Percentiles rank a stretch among this genome's conserved stretches.
Conservation (phyloP, 805 yeast genomes). For the Saturnispora bothae region DNA sequence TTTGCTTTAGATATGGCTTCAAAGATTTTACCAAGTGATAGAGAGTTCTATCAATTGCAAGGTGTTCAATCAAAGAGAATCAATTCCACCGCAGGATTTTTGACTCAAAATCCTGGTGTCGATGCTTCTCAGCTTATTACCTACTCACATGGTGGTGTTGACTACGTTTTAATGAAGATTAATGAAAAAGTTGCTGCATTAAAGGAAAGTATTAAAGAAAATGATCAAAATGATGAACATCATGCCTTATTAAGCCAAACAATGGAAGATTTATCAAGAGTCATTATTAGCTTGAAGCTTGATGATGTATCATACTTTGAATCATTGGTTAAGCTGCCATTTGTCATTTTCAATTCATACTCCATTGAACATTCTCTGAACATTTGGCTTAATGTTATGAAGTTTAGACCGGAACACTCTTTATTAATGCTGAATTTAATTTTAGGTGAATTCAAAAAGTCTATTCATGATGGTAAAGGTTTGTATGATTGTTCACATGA, state of each 20-base stretch:
- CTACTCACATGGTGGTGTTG: slow-evolving; percentile 28
- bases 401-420: slow-evolving; percentile 51
- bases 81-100: slow-evolving; percentile 59
- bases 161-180: slow-evolving; percentile 16
- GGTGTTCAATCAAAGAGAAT: slow-evolving; percentile 26
- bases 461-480: slow-evolving; percentile 52
- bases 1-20: slow-evolving; percentile 90
- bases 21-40: slow-evolving; percentile 50
- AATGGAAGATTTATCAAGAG: slow-evolving; percentile 32
- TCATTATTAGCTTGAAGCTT: slow-evolving; percentile 29
- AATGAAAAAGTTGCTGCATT: slow-evolving; percentile 10
- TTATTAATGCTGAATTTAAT: slow-evolving; percentile 59
- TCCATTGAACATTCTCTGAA: slow-evolving; percentile 55
- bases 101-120: slow-evolving; percentile 72
- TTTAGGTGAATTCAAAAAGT: slow-evolving; percentile 54
- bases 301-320: slow-evolving; percentile 38
- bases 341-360: slow-evolving; percentile 47
- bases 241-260: slow-evolving; percentile 30
- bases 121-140: slow-evolving; percentile 5
- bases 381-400: slow-evolving; percentile 74
- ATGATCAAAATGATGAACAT: slow-evolving; percentile 1
- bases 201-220: neutral
- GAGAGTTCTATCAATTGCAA: slow-evolving; percentile 44
- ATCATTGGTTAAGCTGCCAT: slow-evolving; percentile 59
- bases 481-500: slow-evolving; percentile 52